These are phyloP conservation scores for Diplocarpon rosae DNA, from an alignment of 2,329 filamentous ascomycete genomes.

Conservation along the genomic window DNA sequence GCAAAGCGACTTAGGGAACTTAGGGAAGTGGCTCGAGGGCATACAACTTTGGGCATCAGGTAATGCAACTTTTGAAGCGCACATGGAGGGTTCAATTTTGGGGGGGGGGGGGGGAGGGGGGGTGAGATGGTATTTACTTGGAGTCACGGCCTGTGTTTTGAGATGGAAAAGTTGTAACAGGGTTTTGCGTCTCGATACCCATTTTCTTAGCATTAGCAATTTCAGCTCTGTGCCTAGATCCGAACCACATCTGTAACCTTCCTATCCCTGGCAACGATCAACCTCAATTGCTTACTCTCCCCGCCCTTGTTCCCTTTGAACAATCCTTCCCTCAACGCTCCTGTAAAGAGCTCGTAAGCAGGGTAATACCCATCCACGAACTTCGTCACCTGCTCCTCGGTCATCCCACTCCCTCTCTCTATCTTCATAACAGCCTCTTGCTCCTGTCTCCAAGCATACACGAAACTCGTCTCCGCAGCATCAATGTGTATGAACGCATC, in stretches of 20 bases:
- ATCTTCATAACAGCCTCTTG: conserved; percentile 50
- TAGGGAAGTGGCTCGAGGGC: too few species aligned
- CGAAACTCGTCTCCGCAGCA: conserved; percentile 48
- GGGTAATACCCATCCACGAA: conserved; percentile 53
- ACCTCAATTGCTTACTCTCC: conserved; percentile 36
- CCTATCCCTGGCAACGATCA: conserved; percentile 38
- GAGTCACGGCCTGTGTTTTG: neutral
- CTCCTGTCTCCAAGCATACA: conserved; percentile 57
- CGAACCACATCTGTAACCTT: conserved; percentile 30
- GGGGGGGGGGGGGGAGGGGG: too few species aligned
- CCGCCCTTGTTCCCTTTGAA: conserved; percentile 27
- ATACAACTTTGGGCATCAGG: too few species aligned
- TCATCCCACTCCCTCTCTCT: conserved; percentile 51
- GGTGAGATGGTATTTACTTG: conserved; percentile 1
- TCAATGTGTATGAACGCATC: conserved; percentile 56
- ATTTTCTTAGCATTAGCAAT: conserved; percentile 12
- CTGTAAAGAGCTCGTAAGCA: conserved; percentile 45
- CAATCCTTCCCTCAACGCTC: conserved; percentile 36
- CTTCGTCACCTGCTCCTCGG: conserved; percentile 47
- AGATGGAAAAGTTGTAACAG: neutral
- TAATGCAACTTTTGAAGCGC: too few species aligned
- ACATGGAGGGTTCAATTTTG: neutral
- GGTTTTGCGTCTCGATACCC: conserved; percentile 11
- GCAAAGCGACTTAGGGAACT: too few species aligned
- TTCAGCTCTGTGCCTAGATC: conserved; percentile 10